These are phyloP conservation scores for Madurella mycetomatis DNA, from an alignment of 2,329 filamentous ascomycete genomes.

Conservation along the genomic window DNA sequence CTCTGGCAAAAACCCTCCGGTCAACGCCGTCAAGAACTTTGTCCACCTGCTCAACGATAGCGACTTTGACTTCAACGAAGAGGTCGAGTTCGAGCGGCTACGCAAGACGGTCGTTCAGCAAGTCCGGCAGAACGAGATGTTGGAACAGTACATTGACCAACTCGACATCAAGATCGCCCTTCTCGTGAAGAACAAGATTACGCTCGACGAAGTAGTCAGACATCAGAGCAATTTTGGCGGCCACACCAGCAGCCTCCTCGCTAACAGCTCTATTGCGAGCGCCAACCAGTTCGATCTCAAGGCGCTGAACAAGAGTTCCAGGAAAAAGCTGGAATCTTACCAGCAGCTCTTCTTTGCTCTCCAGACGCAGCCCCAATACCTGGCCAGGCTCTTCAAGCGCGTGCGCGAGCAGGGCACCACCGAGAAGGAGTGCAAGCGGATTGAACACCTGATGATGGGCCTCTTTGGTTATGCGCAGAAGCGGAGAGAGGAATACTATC, in stretches of 20 bases:
- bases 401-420: constrained; percentile 77
- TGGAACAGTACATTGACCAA: constrained; percentile 97
- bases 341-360: constrained; percentile 97
- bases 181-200: constrained; percentile 99
- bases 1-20: constrained; percentile 91
- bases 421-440: constrained; percentile 88
- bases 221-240: constrained; percentile 96
- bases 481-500: constrained; percentile 91
- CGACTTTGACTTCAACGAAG: constrained; percentile 98
- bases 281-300: constrained; percentile 94
- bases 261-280: constrained; percentile 82
- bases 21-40: constrained; percentile 96
- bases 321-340: constrained; percentile 92
- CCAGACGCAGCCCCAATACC: constrained; percentile 93
- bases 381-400: constrained; percentile 80
- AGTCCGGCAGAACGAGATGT: constrained; percentile 92
- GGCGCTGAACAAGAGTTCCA: constrained; percentile 92
- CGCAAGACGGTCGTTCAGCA: constrained; percentile 96
- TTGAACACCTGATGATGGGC: constrained; percentile 92
- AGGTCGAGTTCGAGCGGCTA: constrained; percentile 92
- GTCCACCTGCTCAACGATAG: constrained; percentile 97
- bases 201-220: constrained; percentile 92
- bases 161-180: constrained; percentile 98
- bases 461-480: constrained; percentile 97
- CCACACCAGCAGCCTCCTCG: constrained; percentile 76